Base-by-base conservation (phyloP, 2,329 filamentous ascomycete species). In the Sclerotiophoma versabilis region DNA sequence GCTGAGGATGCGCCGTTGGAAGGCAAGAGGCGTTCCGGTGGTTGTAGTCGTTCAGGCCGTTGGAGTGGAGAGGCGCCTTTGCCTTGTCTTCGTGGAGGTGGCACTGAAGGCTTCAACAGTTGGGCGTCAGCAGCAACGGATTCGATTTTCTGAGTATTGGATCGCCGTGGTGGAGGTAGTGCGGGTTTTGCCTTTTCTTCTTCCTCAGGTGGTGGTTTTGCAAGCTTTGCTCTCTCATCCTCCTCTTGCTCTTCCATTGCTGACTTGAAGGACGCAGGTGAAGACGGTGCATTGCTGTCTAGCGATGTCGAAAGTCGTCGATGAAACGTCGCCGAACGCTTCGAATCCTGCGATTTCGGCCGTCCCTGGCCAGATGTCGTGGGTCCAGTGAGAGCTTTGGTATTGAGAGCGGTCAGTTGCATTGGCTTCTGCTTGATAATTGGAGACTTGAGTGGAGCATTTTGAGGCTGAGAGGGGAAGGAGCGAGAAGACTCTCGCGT, bases 131-230 rank as follows among this genome's bases (percentile, higher is more conserved):
- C 29, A 1, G 56, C 53, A 5, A 34, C 44, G 6, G 55, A 29
- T 6, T 63, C 59, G 9, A 45, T 22, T 25, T 62, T 63, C 7
- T 53, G 55, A 2, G 60, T 57, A 4, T 58, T 60, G 2, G 69
- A 71, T 30, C 75, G 69, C 22, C 73, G 70, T 20, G 74, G 72
- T n/a, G 74, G 74, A 33, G 75, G 73, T 3, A 33, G 39, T 14
- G 32, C 14, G 12, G 48, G 48, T 19, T 51, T 51, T 29, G 32
- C 19, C 17, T 45, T 50, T 10, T 33, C 36, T n/a, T 43, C 47
- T 14, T 50, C 47, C 22, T 42, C 37, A 15, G 36, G 19, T 19
- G 46, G 36, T 5, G 46, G 15, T 3, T 75, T 38, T 12, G 34
- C 52, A 15, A 73, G 74, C 46, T 71, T 76, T 17, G 47, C 38